Evolutionary conservation across 352 stramenopile species (phyloP).

Genomic region (Phytophthora litchii): DNA sequence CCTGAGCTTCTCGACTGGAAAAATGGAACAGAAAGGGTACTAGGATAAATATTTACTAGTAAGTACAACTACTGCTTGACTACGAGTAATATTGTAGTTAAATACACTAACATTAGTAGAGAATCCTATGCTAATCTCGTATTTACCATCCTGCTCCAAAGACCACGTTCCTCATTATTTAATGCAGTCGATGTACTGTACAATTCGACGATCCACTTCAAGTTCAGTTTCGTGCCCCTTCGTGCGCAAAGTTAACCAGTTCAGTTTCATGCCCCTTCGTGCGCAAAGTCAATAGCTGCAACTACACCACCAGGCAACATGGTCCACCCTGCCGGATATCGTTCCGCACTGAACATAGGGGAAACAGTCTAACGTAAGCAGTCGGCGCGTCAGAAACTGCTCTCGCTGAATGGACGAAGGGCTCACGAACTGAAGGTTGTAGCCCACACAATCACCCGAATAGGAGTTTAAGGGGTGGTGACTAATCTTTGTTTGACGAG

Average conservation of each 20-base stretch:
- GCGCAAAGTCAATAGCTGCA: slow-evolving; percentile 20
- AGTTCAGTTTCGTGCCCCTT: slow-evolving; percentile 46
- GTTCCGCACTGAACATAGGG: slow-evolving; percentile 9
- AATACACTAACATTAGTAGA: too few relatives aligned
- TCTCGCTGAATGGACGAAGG: slow-evolving; percentile 14
- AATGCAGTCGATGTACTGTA: slow-evolving; percentile 8
- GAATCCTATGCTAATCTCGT: too few relatives aligned
- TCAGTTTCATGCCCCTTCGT: slow-evolving; percentile 41
- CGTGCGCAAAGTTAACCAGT: slow-evolving; percentile 24
- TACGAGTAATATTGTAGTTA: too few relatives aligned
- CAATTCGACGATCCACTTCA: slow-evolving; percentile 38
- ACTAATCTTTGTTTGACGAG: not conserved
- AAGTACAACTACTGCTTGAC: too few relatives aligned
- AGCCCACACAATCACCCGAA: not conserved
- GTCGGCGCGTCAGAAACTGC: slow-evolving; percentile 37
- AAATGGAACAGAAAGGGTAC: not conserved
- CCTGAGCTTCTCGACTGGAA: not conserved
- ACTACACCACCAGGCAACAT: slow-evolving; percentile 1
- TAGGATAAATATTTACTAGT: not conserved
- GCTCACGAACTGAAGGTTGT: not conserved
- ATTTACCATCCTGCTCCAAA: too few relatives aligned
- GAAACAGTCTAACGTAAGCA: slow-evolving; percentile 24
- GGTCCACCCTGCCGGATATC: slow-evolving; percentile 26
- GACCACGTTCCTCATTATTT: not conserved
- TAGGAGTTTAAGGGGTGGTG: not conserved